A percentile compares a stretch with the other conserved stretches of the same genome.
Conservation (phyloP, 2,329 filamentous ascomycete genomes). For the Xylaria sp. region DNA sequence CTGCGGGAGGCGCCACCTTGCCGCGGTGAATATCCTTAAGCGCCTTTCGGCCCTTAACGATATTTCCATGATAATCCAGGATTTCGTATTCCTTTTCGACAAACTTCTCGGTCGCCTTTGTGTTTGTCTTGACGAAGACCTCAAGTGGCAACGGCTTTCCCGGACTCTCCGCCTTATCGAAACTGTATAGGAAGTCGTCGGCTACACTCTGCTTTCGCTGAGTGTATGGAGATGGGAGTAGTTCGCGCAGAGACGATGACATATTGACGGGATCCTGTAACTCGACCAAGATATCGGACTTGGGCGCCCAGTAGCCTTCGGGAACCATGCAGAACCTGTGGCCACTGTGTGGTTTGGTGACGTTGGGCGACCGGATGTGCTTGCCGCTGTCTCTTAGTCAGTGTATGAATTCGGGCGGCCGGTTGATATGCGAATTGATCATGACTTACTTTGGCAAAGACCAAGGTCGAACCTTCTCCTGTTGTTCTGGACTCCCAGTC, state of each 20-base stretch:
- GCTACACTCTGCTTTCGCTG: constrained; percentile 43
- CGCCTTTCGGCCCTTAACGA: constrained; percentile 57
- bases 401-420: background rate
- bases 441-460: constrained; percentile 50
- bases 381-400: constrained; percentile 23
- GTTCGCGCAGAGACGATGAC: constrained; percentile 52
- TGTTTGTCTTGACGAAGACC: constrained; percentile 51
- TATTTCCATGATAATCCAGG: constrained; percentile 57
- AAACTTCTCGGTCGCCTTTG: constrained; percentile 56
- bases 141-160: constrained; percentile 54
- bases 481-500: constrained; percentile 48
- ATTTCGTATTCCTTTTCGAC: constrained; percentile 62
- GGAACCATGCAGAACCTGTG: constrained; percentile 41
- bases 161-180: constrained; percentile 54
- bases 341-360: constrained; percentile 51
- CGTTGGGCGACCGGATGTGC: constrained; percentile 45
- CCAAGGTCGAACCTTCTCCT: constrained; percentile 52
- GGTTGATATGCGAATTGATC: background rate
- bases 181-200: constrained; percentile 57
- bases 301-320: constrained; percentile 48
- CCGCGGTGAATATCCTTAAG: constrained; percentile 53
- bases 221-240: constrained; percentile 44
- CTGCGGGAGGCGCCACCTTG: constrained; percentile 40
- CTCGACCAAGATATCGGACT: constrained; percentile 51
- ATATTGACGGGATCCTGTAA: constrained; percentile 50